phyloP scores from a whole-genome alignment of 2,329 filamentous ascomycete species.

The Akanthomyces dipterigenus region DNA sequence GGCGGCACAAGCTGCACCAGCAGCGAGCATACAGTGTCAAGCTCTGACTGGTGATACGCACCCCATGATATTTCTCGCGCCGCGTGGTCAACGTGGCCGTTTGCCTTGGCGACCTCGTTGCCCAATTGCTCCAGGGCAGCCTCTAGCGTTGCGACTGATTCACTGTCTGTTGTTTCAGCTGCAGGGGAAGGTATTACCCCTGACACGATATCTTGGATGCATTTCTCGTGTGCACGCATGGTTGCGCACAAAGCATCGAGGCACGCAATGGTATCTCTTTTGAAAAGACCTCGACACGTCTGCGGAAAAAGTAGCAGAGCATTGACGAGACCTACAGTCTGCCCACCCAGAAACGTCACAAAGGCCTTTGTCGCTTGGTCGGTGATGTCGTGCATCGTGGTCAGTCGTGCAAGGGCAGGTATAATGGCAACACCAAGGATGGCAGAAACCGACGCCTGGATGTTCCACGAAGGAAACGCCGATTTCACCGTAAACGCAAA shows the following conservation, averaged over 20 bases:
- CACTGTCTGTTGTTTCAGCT: neutral
- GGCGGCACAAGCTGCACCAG: constrained; percentile 4
- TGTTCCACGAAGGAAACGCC: constrained; percentile 2
- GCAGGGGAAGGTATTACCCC: neutral
- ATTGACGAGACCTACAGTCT: neutral
- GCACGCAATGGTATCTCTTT: neutral
- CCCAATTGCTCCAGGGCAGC: neutral
- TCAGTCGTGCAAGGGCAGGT: neutral
- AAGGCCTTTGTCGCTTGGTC: neutral
- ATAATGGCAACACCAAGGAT: constrained; percentile 3
- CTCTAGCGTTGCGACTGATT: neutral
- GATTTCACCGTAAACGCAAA: constrained; percentile 7
- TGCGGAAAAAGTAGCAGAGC: constrained; percentile 6
- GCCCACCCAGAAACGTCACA: neutral
- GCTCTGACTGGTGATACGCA: neutral
- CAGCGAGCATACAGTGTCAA: neutral
- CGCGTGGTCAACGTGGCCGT: constrained; percentile 5
- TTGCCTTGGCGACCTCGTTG: constrained; percentile 6
- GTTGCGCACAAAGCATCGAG: neutral
- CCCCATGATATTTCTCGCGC: constrained; percentile 9
- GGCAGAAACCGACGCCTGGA: neutral
- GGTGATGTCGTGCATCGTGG: neutral
- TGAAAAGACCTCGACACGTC: constrained; percentile 3
- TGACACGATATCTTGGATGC: neutral
- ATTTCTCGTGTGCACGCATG: neutral